Base-by-base conservation (phyloP, 768 basidiomycete species). In the Phanerodontia chrysosporium region DNA sequence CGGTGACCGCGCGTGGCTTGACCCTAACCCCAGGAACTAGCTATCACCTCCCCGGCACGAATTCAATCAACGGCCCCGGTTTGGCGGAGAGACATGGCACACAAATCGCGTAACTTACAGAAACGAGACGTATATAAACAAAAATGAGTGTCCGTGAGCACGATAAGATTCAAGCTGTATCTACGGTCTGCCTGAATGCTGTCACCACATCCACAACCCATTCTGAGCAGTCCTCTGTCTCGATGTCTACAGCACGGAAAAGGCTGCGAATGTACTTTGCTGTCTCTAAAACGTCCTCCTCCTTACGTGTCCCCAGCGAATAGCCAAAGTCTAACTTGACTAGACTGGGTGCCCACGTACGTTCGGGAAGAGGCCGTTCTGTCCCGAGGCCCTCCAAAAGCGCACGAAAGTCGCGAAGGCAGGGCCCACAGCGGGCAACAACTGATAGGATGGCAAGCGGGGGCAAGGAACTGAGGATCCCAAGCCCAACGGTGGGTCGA, bases 351-450 rank as follows among this genome's bases (percentile, higher is more conserved):
- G 48, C 36, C 58, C 58, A 59, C 13, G 42, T 59, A n/a, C 24
- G 51, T 22, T 25, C 13, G 13, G 58, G 58, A 18, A 30, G 22
- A 3, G 44, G 42, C 16, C n/a, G 51, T 4, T 16, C 10, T 8
- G 25, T 18, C 10, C 14, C 18, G 27, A 16, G 16, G 16, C 59
- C 46, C 13, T 61, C 55, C 6, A 61, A 32, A 3, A 49, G n/a
- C 3, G 49, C 55, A 35, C 14, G 18, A 44, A 61, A 51, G 21
- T 35, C n/a, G 7, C 27, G 46, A 24, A 61, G 30, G n/a, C 48
- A 52, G 14, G 54, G 59, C 22, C 55, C 59, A 42, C 48, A 49
- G 22, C 21, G 29, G 8, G 59, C 59, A 8, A 52, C 55, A 24
- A 13, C 49, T 6, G 54, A 35, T 3, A 61, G 55, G 4, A 61